Percentiles rank a stretch among this genome's conserved stretches.
phyloP scores from a whole-genome alignment of 1,139 yeast genomes.

The Candida frijolesensis region DNA sequence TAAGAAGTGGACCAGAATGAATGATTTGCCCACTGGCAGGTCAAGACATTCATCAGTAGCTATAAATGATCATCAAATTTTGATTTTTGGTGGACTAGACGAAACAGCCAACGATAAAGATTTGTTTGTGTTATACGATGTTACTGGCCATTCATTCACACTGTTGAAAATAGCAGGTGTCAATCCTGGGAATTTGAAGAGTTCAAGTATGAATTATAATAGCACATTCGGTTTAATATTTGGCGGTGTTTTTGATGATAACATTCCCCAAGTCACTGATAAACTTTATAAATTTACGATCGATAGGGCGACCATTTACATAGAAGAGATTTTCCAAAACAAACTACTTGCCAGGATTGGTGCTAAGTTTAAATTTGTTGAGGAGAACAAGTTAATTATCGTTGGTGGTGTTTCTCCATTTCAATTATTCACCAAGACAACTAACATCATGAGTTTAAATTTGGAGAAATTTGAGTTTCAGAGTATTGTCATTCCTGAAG shows the following conservation, averaged over 20 bases:
- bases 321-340: conserved; percentile 10
- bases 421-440: conserved; percentile 36
- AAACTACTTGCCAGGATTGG: conserved; percentile 45
- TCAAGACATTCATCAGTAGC: conserved; percentile 56
- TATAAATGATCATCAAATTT: conserved; percentile 32
- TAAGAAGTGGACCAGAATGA: conserved; percentile 36
- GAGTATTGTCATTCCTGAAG: conserved; percentile 30
- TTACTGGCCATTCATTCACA: conserved; percentile 16
- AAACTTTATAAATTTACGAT: conserved; percentile 36
- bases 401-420: conserved; percentile 63
- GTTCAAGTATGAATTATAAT: conserved; percentile 40
- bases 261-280: conserved; percentile 34
- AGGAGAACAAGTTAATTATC: conserved; percentile 37
- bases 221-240: conserved; percentile 43
- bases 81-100: conserved; percentile 49
- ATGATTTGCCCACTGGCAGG: conserved; percentile 46
- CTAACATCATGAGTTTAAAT: conserved; percentile 19
- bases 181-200: conserved; percentile 21
- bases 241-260: conserved; percentile 55
- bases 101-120: conserved; percentile 12
- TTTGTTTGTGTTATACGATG: conserved; percentile 24
- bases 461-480: conserved; percentile 20
- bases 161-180: conserved; percentile 21
- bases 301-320: conserved; percentile 4
- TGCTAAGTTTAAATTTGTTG: conserved; percentile 30